phyloP scores from a whole-genome alignment of 768 basidiomycete species.

The Daedaleopsis sinensis region DNA sequence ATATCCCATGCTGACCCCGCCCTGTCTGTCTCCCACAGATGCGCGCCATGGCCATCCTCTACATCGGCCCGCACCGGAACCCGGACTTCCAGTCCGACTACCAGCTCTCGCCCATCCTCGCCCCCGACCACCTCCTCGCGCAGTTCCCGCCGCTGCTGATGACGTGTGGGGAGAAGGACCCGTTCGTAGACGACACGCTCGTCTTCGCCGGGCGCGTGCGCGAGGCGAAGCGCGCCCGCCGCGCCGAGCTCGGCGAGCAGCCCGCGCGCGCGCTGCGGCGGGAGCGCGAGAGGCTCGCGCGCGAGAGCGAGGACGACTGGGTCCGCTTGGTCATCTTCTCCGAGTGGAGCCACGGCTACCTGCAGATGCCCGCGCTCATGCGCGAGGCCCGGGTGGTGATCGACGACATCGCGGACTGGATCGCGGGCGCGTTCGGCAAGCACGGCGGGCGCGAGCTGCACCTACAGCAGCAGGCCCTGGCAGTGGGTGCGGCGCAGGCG shows the following conservation, averaged over 20 bases:
- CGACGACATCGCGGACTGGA: slow-evolving; percentile 89
- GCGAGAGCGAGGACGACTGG: slow-evolving; percentile 91
- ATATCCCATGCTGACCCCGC: too few species aligned
- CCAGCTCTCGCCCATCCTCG: slow-evolving; percentile 92
- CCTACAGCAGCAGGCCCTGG: too few species aligned
- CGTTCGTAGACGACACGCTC: slow-evolving; percentile 97
- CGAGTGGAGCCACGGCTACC: slow-evolving; percentile 96
- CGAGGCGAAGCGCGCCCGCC: slow-evolving; percentile 88
- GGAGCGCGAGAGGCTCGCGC: slow-evolving; percentile 61
- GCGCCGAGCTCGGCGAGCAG: slow-evolving; percentile 59
- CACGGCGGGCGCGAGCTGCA: not conserved
- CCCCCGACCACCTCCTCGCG: slow-evolving; percentile 80
- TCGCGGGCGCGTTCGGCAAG: slow-evolving; percentile 68
- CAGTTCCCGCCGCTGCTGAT: slow-evolving; percentile 93
- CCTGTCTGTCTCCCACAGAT: slow-evolving; percentile 57
- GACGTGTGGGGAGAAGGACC: slow-evolving; percentile 92
- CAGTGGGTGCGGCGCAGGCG: too few species aligned
- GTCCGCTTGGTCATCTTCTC: slow-evolving; percentile 91
- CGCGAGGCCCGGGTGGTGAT: slow-evolving; percentile 78
- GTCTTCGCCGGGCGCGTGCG: slow-evolving; percentile 95
- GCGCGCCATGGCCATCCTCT: slow-evolving; percentile 98
- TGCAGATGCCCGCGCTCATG: slow-evolving; percentile 93
- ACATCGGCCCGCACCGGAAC: slow-evolving; percentile 91
- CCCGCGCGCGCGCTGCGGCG: slow-evolving; percentile 45
- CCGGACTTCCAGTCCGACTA: slow-evolving; percentile 97